phyloP scores from a whole-genome alignment of 768 basidiomycete genomes.

The Agaricus blazei region DNA sequence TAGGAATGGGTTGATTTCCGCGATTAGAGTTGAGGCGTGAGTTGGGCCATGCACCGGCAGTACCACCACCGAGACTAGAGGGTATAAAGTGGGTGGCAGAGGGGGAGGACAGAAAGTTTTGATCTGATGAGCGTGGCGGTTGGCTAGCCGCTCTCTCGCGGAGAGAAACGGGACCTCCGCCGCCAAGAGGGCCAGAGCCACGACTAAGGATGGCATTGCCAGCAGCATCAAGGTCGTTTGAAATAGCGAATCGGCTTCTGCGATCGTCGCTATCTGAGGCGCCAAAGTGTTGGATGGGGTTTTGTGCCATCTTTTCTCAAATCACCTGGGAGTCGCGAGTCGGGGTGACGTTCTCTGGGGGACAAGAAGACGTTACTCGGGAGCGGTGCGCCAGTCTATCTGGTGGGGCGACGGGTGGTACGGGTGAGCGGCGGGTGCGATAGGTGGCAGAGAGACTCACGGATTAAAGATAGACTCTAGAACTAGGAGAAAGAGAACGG shows the following conservation, averaged over 20 bases:
- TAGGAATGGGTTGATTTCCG: conserved; percentile 47
- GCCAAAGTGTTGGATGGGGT: conserved; percentile 5
- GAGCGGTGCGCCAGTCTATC: conserved; percentile 7
- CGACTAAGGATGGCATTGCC: not conserved
- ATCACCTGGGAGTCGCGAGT: conserved; percentile 2
- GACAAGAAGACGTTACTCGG: not conserved
- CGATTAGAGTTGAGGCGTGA: conserved; percentile 43
- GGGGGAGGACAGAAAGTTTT: conserved; percentile 45
- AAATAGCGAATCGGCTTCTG: conserved; percentile 5
- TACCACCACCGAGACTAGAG: conserved; percentile 38
- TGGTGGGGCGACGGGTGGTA: not conserved
- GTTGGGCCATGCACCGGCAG: conserved; percentile 32
- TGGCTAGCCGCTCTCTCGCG: conserved; percentile 69
- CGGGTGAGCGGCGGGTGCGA: not conserved
- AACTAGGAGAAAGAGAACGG: conserved; percentile 4
- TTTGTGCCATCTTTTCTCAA: conserved; percentile 4
- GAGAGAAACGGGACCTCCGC: conserved; percentile 38
- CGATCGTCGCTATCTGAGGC: conserved; percentile 7
- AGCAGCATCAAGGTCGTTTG: conserved; percentile 2
- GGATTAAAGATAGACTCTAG: conserved; percentile 11
- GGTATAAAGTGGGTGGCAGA: conserved; percentile 48
- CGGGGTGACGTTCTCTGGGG: not conserved
- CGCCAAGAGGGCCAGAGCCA: conserved; percentile 21
- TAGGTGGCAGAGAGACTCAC: not conserved
- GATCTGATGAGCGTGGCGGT: conserved; percentile 51